Conservation (phyloP, 23 red algal species). For the Gracilaria gracilis region DNA sequence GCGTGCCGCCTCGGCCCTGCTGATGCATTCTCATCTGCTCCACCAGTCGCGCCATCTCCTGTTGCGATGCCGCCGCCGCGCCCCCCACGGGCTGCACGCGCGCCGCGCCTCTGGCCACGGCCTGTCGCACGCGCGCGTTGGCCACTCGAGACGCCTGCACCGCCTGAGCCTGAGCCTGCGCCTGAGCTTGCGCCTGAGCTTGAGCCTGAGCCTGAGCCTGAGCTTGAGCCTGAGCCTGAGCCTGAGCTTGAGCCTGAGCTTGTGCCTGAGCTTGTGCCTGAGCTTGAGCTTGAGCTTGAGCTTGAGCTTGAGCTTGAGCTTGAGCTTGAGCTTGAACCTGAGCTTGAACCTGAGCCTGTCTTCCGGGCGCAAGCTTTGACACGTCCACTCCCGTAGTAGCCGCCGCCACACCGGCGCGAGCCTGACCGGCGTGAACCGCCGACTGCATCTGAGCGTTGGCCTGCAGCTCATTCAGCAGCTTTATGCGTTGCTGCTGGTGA, state of each 20-base stretch:
- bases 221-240: too few relatives aligned
- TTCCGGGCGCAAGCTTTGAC: background rate
- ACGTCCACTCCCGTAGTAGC: constrained; percentile 17
- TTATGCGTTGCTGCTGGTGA: background rate
- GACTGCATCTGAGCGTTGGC: constrained; percentile 3
- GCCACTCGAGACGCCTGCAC: background rate
- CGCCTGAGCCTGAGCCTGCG: background rate
- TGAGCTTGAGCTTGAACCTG: too few relatives aligned
- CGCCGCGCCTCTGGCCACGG: background rate
- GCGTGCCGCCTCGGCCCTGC: background rate
- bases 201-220: too few relatives aligned
- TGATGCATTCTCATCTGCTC: background rate
- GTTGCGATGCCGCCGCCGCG: background rate
- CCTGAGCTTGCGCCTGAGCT: too few relatives aligned
- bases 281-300: too few relatives aligned
- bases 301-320: too few relatives aligned
- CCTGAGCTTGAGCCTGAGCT: too few relatives aligned
- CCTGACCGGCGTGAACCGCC: background rate
- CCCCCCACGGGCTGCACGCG: background rate
- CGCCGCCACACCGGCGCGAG: background rate
- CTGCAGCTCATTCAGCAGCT: background rate
- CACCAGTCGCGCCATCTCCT: background rate
- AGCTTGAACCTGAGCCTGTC: too few relatives aligned
- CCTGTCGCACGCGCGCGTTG: background rate
- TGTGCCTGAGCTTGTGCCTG: too few relatives aligned